phyloP scores from a whole-genome alignment of 345 rosid species.

The Boechera stricta region DNA sequence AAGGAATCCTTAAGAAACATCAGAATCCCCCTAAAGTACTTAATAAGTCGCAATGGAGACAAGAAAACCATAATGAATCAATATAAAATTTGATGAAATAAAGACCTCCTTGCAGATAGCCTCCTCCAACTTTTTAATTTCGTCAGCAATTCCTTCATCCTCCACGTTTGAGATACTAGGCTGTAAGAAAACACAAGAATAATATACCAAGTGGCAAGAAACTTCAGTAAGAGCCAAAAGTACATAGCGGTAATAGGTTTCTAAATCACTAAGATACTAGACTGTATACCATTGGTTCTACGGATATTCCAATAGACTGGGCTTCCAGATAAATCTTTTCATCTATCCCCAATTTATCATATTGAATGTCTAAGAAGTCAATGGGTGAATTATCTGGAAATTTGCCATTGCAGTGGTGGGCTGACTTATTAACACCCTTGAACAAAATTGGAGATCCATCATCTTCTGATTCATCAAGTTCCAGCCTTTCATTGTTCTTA shows the following conservation, averaged over 20 bases:
- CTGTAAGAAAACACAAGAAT: slow-evolving; percentile 48
- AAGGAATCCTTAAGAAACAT: neutral
- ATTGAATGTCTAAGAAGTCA: slow-evolving; percentile 52
- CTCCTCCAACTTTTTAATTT: slow-evolving; percentile 67
- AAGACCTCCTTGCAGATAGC: slow-evolving; percentile 65
- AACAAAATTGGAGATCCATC: slow-evolving; percentile 47
- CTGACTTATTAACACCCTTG: slow-evolving; percentile 39
- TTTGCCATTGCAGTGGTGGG: slow-evolving; percentile 37
- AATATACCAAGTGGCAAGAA: slow-evolving; percentile 34
- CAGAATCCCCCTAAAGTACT: slow-evolving; percentile 5
- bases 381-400: slow-evolving; percentile 47
- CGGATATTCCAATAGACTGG: slow-evolving; percentile 77
- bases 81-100: slow-evolving; percentile 25
- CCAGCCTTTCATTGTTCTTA: slow-evolving; percentile 54
- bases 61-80: slow-evolving; percentile 8
- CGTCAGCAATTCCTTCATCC: slow-evolving; percentile 63
- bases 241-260: slow-evolving; percentile 21
- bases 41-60: slow-evolving; percentile 14
- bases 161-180: slow-evolving; percentile 58
- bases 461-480: slow-evolving; percentile 58
- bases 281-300: slow-evolving; percentile 65
- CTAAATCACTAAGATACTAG: slow-evolving; percentile 14
- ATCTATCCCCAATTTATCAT: slow-evolving; percentile 63
- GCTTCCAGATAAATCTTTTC: slow-evolving; percentile 79
- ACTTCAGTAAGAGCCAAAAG: slow-evolving; percentile 24